Percentiles rank a stretch among this genome's conserved stretches.
Conservation (phyloP, 2,329 filamentous ascomycete genomes). For the Fusarium oxysporum region DNA sequence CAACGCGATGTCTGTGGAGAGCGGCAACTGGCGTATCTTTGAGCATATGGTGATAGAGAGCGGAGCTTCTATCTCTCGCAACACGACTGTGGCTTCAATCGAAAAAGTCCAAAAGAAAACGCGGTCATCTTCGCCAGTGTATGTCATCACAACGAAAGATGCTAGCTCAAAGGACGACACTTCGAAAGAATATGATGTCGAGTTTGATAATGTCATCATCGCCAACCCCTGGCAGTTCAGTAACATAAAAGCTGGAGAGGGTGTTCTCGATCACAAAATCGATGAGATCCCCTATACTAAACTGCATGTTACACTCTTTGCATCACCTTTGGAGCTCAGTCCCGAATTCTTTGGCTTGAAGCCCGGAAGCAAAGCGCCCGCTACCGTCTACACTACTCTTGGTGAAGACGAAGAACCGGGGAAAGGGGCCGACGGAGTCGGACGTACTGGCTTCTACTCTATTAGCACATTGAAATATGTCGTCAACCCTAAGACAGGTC, state of each 20-base stretch:
- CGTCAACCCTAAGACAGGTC: conserved; percentile 67
- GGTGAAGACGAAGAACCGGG: conserved; percentile 65
- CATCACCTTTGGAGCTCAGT: conserved; percentile 79
- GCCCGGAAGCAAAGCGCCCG: conserved; percentile 70
- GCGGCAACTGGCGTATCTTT: conserved; percentile 97
- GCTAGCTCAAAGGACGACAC: conserved; percentile 33
- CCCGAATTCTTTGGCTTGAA: conserved; percentile 77
- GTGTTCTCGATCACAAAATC: conserved; percentile 76
- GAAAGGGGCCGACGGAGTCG: conserved; percentile 69
- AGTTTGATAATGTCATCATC: conserved; percentile 84
- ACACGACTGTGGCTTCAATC: conserved; percentile 75
- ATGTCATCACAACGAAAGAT: conserved; percentile 57
- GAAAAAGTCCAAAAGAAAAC: conserved; percentile 58
- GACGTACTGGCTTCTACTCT: conserved; percentile 84
- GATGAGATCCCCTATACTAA: conserved; percentile 86
- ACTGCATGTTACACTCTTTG: conserved; percentile 90
- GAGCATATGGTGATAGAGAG: conserved; percentile 79
- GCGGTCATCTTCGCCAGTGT: conserved; percentile 57
- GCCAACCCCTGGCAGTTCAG: conserved; percentile 87
- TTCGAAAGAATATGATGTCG: conserved; percentile 58
- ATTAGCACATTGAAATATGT: conserved; percentile 78
- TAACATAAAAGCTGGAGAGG: conserved; percentile 71
- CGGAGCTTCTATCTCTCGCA: conserved; percentile 69
- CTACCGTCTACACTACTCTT: conserved; percentile 85
- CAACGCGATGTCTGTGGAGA: conserved; percentile 80